phyloP scores from a whole-genome alignment of 2,329 filamentous ascomycete genomes.

The Xylariales sp. region DNA sequence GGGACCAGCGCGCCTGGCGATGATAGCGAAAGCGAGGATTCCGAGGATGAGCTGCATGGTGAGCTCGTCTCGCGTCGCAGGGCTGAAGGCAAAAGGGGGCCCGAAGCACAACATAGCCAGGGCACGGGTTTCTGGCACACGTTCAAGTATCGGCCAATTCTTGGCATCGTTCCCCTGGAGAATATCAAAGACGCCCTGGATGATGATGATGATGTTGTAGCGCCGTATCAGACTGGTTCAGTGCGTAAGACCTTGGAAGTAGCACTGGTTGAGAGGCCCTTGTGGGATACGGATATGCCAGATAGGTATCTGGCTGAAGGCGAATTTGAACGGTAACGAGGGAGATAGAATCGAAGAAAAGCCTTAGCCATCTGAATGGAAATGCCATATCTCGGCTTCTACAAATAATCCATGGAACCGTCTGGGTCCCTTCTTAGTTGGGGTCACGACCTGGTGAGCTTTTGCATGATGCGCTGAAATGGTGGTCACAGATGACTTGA shows the following conservation, averaged over 20 bases:
- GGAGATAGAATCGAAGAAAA: no score
- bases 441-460: no score
- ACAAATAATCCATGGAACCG: no score
- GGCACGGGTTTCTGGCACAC: constrained; percentile 64
- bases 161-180: constrained; percentile 59
- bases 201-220: constrained; percentile 9
- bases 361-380: no score
- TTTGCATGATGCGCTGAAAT: no score
- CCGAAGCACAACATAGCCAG: constrained; percentile 14
- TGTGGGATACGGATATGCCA: constrained; percentile 75
- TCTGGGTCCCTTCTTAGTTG: no score
- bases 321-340: constrained; percentile 43
- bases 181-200: constrained; percentile 27
- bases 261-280: constrained; percentile 80
- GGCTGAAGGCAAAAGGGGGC: constrained; percentile 22
- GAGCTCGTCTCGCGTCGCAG: constrained; percentile 26
- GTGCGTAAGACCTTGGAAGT: constrained; percentile 60
- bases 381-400: no score
- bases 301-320: constrained; percentile 62
- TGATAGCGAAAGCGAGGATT: constrained; percentile 28
- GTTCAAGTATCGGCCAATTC: constrained; percentile 89
- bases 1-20: constrained; percentile 21
- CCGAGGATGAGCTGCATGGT: constrained; percentile 27
- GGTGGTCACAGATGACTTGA: no score
- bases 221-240: constrained; percentile 7